These are phyloP conservation scores for Sedum album DNA, from an alignment of 164 flowering plant species.

Conservation along the genomic window DNA sequence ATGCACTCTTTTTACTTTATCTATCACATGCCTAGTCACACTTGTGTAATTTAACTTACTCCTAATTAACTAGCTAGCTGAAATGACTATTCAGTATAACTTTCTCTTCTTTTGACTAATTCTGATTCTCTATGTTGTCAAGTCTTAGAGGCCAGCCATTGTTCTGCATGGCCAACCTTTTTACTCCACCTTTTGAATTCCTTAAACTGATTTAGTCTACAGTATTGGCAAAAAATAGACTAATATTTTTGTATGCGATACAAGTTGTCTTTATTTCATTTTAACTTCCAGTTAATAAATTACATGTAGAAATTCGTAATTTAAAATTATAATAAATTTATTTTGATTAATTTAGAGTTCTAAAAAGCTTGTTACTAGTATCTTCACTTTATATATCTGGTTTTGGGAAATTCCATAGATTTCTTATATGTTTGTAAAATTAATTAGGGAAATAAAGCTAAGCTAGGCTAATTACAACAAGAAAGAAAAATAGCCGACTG, in stretches of 20 bases:
- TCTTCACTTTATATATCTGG: too few species aligned
- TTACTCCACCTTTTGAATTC: background rate
- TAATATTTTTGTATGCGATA: too few species aligned
- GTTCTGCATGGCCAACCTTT: background rate
- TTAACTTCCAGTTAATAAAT: too few species aligned
- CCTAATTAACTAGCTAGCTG: background rate
- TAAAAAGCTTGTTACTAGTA: too few species aligned
- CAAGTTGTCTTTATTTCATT: too few species aligned
- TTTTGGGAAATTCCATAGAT: too few species aligned
- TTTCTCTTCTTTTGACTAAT: background rate
- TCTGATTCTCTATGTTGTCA: background rate
- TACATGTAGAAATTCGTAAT: too few species aligned
- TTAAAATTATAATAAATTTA: too few species aligned
- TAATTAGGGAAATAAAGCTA: background rate
- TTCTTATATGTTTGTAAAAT: too few species aligned
- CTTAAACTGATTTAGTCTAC: too few species aligned
- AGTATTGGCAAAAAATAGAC: too few species aligned
- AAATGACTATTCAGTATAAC: background rate
- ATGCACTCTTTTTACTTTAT: constrained; percentile 4
- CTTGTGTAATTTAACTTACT: background rate
- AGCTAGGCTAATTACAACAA: background rate
- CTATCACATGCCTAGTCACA: background rate
- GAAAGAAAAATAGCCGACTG: background rate
- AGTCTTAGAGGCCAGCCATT: background rate
- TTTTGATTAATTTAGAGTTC: too few species aligned